Conservation (phyloP, 2,329 filamentous ascomycete species). For the Plectosphaerella cucumerina region DNA sequence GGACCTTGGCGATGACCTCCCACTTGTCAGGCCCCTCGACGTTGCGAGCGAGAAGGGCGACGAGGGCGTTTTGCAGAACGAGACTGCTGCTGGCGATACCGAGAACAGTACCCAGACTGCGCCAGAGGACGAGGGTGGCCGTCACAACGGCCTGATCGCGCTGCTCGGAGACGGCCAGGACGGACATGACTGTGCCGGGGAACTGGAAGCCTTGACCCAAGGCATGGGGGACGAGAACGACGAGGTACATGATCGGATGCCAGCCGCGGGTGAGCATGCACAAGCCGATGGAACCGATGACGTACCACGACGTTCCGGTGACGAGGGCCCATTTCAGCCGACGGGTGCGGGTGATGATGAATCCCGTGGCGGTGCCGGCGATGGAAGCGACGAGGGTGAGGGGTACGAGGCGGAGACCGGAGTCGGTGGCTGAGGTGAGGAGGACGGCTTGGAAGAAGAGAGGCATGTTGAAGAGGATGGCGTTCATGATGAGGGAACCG, state of each 20-base stretch:
- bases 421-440: conserved; percentile 63
- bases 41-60: conserved; percentile 51
- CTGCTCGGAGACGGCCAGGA: conserved; percentile 56
- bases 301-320: conserved; percentile 40
- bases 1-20: conserved; percentile 46
- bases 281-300: conserved; percentile 48
- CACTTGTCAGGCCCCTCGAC: conserved; percentile 58
- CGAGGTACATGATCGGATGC: conserved; percentile 47
- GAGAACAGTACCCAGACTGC: conserved; percentile 66
- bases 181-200: conserved; percentile 58
- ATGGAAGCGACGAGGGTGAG: conserved; percentile 54
- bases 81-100: conserved; percentile 70
- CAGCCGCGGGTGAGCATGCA: conserved; percentile 45
- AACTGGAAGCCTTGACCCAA: conserved; percentile 62
- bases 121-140: conserved; percentile 67
- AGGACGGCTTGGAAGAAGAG: conserved; percentile 76
- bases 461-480: conserved; percentile 61
- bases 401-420: conserved; percentile 67
- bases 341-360: conserved; percentile 56
- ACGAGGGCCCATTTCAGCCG: conserved; percentile 57
- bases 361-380: conserved; percentile 54
- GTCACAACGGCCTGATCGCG: conserved; percentile 65
- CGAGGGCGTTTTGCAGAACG: conserved; percentile 67
- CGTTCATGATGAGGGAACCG: conserved; percentile 46
- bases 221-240: conserved; percentile 52